Evolutionary conservation across 163 green algal genomes (phyloP), one percentile per base, ranked within the genome.

Genomic region (Trebouxiophyceae sp.): DNA sequence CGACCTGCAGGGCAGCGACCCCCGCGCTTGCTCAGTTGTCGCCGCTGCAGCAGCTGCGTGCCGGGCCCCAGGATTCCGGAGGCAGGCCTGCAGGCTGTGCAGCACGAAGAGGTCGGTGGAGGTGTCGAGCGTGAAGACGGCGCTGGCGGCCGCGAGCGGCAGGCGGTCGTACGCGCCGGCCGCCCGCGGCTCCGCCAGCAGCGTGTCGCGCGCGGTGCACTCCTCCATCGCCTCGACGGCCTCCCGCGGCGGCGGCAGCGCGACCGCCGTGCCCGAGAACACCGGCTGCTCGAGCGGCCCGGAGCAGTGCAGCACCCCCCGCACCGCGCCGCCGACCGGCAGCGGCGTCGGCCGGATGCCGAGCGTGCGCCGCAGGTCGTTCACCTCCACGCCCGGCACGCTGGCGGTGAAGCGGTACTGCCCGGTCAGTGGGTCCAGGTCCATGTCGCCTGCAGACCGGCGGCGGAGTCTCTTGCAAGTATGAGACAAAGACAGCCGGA

Each of bases 241-340:
- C 0, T 62, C 58, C 0, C 59, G 19, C 19, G 55, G 69, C 2
- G 84, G 80, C 2, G 75, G 71, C 54, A 82, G 70, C 0, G 71
- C 68, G 26, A 69, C 61, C 23, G 65, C 77, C 4, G 73, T 81
- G 50, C 73, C 76, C 33, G 79, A 89, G 74, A 97, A 97, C 1
- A 97, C 79, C 0, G 93, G 93, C 62, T 87, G 78, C 64, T 97
- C 92, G 32, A 98, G 81, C 2, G 89, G 88, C 1, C 93, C 93
- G 0, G 81, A 92, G 60, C 86, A 79, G 74, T 96, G 87, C 66
- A 99, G 69, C 66, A 87, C 79, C 12, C 93, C 93, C 22, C 81
- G 67, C 45, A 96, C 45, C 8, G 78, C 81, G 6, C 92, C 93
- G 3, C 87, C 86, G 0, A 95, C 45, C 0, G 88, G 78, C 60